Evolutionary conservation across 108 stramenopile species (phyloP).

Genomic region (Conticribra guillardii): DNA sequence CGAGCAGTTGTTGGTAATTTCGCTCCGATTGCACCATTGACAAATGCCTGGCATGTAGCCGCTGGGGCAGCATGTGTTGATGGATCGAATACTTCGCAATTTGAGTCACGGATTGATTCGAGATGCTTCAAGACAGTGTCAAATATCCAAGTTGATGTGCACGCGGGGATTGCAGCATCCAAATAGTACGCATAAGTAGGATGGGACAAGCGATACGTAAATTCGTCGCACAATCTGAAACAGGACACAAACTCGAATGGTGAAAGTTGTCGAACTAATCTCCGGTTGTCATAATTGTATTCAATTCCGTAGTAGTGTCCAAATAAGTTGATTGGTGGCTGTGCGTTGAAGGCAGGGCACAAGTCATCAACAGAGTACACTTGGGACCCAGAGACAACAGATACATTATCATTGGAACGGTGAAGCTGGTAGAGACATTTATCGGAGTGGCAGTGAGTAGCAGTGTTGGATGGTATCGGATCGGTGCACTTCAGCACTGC

Average conservation of each 20-base stretch:
- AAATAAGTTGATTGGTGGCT: slow-evolving; percentile 11
- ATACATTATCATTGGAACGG: no score
- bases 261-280: not conserved
- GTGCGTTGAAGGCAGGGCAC: not conserved
- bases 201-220: not conserved
- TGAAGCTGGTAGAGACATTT: no score
- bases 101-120: not conserved
- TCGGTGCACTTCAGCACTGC: no score
- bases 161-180: not conserved
- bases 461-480: no score
- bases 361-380: not conserved
- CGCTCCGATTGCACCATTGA: slow-evolving; percentile 10
- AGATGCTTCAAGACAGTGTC: not conserved
- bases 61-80: not conserved
- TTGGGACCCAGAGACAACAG: not conserved
- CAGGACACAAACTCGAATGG: slow-evolving; percentile 1
- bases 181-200: not conserved
- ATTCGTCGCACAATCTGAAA: slow-evolving; percentile 1
- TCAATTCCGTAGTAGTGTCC: slow-evolving; percentile 6
- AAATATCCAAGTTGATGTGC: slow-evolving; percentile 11
- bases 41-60: not conserved
- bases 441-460: no score
- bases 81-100: slow-evolving; percentile 1
- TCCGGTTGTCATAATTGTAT: not conserved
- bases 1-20: not conserved